Base-by-base conservation (phyloP, 2,329 filamentous ascomycete genomes). In the Neurospora sp. region DNA sequence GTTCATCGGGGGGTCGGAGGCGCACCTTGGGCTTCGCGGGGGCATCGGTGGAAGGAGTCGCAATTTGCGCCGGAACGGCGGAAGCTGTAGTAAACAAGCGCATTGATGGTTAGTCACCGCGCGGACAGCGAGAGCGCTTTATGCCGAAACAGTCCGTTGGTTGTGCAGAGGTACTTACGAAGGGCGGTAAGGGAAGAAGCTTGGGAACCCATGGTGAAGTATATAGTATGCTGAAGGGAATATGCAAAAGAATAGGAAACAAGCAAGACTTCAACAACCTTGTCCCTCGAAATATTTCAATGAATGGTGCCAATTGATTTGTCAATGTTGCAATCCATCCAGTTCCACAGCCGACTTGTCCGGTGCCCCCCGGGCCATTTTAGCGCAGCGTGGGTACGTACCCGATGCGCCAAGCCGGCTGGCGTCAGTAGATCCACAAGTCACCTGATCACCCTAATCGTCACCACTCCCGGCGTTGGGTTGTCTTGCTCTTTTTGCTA, bases 11-110 rank as follows among this genome's bases (percentile, higher is more conserved):
- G 52, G 52, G 23, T 28, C 23, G 19, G 28, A 6, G 46, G 73
- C 68, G 33, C 68, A 84, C 82, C 81, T 83, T 84, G 71, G 82
- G 82, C 76, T 82, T 75, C 33, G 73, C 72, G 36, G 70, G 72
- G 13, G 72, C 71, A 17, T 71, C 70, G 68, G 69, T 28, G 38
- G 70, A 68, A 67, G 69, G 62, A 3, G 67, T 28, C 17, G 68
- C 15, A 52, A 52, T 15, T 66, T 67, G 70, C 36, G 69, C 69
- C 19, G 70, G 69, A 5, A 70, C 67, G 19, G 73, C 58, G 43
- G 72, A 70, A 68, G 72, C 72, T 74, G 68, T 46, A 42, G 46
- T 72, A 40, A 73, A 72, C 69, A 40, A 43, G 40, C 68, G 52
- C 13, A 39, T 9, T 38, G 66, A 67, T n/a, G 38, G 19, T 38